Evolutionary conservation across 164 flowering plant genomes (phyloP), one percentile per base, ranked within the genome.

Genomic region (Paratinospora sagittata): DNA sequence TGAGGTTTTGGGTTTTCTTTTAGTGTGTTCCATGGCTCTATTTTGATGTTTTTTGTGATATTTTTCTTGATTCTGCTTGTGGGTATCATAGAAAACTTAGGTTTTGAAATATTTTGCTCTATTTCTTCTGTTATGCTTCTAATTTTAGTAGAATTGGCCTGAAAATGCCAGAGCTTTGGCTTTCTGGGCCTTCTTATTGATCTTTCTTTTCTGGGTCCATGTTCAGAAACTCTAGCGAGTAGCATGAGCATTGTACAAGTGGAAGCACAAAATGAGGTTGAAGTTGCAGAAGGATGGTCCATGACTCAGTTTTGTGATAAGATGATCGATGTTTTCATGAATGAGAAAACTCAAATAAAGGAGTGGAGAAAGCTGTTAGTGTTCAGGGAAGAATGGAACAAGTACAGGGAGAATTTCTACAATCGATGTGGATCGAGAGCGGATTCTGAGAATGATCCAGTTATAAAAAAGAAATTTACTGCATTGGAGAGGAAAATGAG

Each of bases 381-480:
- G 69, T 87, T 89, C 68, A 84, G 97, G 73, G 92, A 94, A 41
- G 98, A 94, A 68, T 94, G 98, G 97, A 85, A 79, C 19, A 91
- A 86, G 75, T 91, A 94, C 34, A 82, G 84, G 66, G 90, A 90
- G 7, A 80, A 80, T 52, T 94, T 94, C 76, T 94, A 90, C 58
- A 74, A 26, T 41, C 84, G 87, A 66, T 94, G 98, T 72, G 81
- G 58, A 47, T 75, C 72, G 0, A 82, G 87, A 33, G 93, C 92
- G 0, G 86, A 85, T 64, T 62, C 66, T 16, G 96, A 91, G 78
- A 78, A n/a, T 65, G 95, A 94, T 80, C 78, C 78, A 1, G 47
- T 27, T 37, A 70, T 84, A 81, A 89, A 83, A 80, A 80, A 86
- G 67, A 89, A 86, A 65, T 74, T 90, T 2, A 72, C 73, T 19